Evolutionary conservation across 2,329 filamentous ascomycete genomes (phyloP), one percentile per base, ranked within the genome.

Genomic region (Ampelomyces quisqualis): DNA sequence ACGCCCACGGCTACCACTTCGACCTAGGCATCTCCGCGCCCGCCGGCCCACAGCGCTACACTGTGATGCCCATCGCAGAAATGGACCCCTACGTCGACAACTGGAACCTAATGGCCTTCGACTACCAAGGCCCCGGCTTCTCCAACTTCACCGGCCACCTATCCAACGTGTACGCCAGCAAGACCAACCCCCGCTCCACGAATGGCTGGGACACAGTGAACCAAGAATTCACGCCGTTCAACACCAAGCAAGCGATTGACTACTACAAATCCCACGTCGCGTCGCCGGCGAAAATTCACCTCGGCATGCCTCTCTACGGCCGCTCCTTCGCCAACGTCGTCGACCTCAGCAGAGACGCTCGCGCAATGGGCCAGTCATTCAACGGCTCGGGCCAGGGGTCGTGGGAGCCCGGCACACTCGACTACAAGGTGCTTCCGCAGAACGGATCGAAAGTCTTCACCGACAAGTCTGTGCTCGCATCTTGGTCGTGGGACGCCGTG

Each of bases 81-180:
- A 72, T 77, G 65, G 65, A 73, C 47, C 38, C 53, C 1, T 67
- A 71, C 37, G 57, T 76, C 22, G 70, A 73, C 53, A 70, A 70
- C 51, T 76, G 70, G 67, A 75, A 76, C 43, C 68, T 89, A 23
- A 94, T 94, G 88, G 70, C 72, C 0, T 75, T 74, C 38, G 73
- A 75, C 47, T 75, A 72, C 50, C 84, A 88, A 8, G 90, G 91
- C 1, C 41, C 46, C 7, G 85, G 82, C 2, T 96, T 89, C 88
- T 86, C 90, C 58, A 58, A 72, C n/a, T 68, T 64, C 13, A 77
- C 87, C 1, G 89, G 85, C 5, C 60, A 64, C 40, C 35, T 51
- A 17, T 58, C 53, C 46, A 64, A 64, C 41, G 49, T 60, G 6
- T 58, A 59, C 32, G 30, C 50, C 4, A 58, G 55, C 23, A 45